Evolutionary conservation across 495 filamentous ascomycete genomes (phyloP).

Genomic region (Neurospora sp.): DNA sequence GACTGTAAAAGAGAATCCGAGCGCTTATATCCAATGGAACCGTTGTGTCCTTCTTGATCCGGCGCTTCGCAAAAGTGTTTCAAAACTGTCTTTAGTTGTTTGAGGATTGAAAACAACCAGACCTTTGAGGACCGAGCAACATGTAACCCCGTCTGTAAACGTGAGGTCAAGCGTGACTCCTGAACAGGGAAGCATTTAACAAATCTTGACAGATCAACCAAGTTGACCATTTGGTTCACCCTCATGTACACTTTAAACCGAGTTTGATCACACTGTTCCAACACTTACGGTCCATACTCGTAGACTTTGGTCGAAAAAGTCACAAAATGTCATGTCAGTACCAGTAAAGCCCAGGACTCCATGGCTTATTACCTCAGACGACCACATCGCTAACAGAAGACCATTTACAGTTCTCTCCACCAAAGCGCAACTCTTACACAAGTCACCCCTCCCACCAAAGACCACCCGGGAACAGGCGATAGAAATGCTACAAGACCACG

Average conservation of each 20-base stretch:
- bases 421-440: slow-evolving; percentile 39
- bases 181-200: no score
- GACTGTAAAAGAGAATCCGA: no score
- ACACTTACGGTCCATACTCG: no score
- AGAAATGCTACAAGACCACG: slow-evolving; percentile 51
- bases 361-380: not conserved
- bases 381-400: not conserved
- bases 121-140: not conserved
- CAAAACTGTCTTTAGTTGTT: not conserved
- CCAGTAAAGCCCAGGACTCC: not conserved
- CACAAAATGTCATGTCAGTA: slow-evolving; percentile 23
- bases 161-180: not conserved
- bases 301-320: not conserved
- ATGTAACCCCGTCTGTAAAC: not conserved
- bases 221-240: not conserved
- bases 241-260: not conserved
- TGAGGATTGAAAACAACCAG: not conserved
- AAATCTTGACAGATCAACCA: not conserved
- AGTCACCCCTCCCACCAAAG: slow-evolving; percentile 47
- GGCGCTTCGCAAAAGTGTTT: no score
- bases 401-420: slow-evolving; percentile 25
- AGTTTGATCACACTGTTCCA: not conserved
- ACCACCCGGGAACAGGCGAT: slow-evolving; percentile 49
- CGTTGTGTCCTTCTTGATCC: not conserved
- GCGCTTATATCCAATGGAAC: not conserved